A percentile compares a stretch with the other conserved stretches of the same genome.
These are phyloP conservation scores for Zalaria obscura DNA, from an alignment of 2,329 filamentous ascomycete species.

Conservation along the genomic window DNA sequence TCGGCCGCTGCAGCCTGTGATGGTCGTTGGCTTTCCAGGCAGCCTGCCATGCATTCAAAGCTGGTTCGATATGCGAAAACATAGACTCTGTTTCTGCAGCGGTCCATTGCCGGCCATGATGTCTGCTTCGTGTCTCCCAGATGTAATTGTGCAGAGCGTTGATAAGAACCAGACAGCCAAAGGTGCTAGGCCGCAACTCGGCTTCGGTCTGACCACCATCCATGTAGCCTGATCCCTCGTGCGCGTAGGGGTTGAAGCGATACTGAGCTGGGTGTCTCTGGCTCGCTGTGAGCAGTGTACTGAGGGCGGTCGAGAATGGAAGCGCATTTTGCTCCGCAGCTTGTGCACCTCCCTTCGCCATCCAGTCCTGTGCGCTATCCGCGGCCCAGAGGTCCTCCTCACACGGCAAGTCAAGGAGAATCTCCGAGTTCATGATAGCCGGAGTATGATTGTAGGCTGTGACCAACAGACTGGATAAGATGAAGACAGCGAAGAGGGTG, in stretches of 20 bases:
- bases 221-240: conserved; percentile 3
- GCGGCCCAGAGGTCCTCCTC: conserved; percentile 85
- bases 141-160: conserved; percentile 96
- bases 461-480: conserved; percentile 78
- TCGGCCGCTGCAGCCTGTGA: conserved; percentile 72
- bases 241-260: conserved; percentile 9
- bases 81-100: conserved; percentile 87
- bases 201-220: conserved; percentile 24
- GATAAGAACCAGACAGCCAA: conserved; percentile 82
- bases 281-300: conserved; percentile 65
- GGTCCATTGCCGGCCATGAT: conserved; percentile 81
- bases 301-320: conserved; percentile 71
- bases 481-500: conserved; percentile 82
- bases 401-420: conserved; percentile 75
- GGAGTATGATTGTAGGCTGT: conserved; percentile 89
- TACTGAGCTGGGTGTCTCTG: conserved; percentile 32
- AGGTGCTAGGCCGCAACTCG: conserved; percentile 70
- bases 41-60: conserved; percentile 83
- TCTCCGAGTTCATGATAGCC: conserved; percentile 85
- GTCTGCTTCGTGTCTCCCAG: conserved; percentile 88
- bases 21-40: conserved; percentile 81
- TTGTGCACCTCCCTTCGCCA: conserved; percentile 57
- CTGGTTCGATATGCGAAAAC: conserved; percentile 89
- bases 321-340: conserved; percentile 56
- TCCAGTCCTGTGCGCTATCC: conserved; percentile 70